Evolutionary conservation across 768 basidiomycete genomes (phyloP), one percentile per base, ranked within the genome.

Genomic region (Suillus cothurnatus): DNA sequence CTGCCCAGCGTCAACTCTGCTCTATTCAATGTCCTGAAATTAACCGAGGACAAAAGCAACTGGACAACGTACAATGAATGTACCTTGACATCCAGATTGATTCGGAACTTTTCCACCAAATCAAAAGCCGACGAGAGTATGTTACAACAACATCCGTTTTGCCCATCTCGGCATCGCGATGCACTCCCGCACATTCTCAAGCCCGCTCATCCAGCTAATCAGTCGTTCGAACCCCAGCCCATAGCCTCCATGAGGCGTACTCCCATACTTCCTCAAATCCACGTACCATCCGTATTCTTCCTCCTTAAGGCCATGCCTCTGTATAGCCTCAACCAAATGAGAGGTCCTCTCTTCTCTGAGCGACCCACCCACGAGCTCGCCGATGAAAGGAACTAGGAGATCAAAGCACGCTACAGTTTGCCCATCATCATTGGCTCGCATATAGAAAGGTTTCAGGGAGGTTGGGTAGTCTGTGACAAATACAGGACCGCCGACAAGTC

Each of bases 181-280:
- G 71, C 94, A 94, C 74, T 99, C 97, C 66, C 93, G 82, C n/a
- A 99, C 85, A 76, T 97, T 99, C 65, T 91, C 90, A 53, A 93
- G 82, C 0, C 95, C 95, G 23, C 90, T 88, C 14, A 97, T 77
- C 92, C 93, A 97, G 52, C 88, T 86, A 21, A 99, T 82, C 23
- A 97, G 80, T 66, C 97, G 81, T 76, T 99, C 97, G 71, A 97
- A 97, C 2, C 97, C 97, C 81, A 99, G 82, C 6, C 97, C 97
- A 77, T 95, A 99, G 19, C 97, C 97, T 19, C 93, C 95, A 77
- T 98, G 97, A 3, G 94, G 92, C 23, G 93, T 90, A 21, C 90
- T 90, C 12, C 97, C 97, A 70, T 85, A 96, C 71, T 82, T 83
- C 65, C 97, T 81, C 68, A 97, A 74, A 70, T 97, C 95, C 60